Evolutionary conservation across 148 eudicot species (phyloP).

Genomic region (Agrostemma githago): DNA sequence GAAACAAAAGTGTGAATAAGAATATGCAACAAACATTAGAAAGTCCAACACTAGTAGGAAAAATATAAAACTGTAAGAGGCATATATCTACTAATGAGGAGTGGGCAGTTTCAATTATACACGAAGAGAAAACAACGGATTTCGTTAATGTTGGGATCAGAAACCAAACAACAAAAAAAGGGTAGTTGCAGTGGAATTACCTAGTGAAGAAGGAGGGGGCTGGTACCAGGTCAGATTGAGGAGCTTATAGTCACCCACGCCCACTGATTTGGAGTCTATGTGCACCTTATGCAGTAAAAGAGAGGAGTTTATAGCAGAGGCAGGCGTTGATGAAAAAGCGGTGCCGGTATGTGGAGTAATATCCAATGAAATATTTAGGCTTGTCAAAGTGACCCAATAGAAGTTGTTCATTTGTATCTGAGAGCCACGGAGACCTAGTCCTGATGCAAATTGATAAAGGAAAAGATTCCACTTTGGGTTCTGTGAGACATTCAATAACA

Average conservation of each 20-base stretch:
- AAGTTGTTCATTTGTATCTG: constrained; percentile 87
- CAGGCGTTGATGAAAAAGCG: constrained; percentile 60
- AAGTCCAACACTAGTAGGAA: background rate
- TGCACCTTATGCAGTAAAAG: constrained; percentile 63
- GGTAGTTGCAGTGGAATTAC: constrained; percentile 36
- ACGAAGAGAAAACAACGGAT: background rate
- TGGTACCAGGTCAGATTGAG: constrained; percentile 86
- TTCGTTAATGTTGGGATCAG: background rate
- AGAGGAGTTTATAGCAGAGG: constrained; percentile 64
- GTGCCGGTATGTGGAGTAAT: constrained; percentile 71
- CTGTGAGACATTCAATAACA: constrained; percentile 67
- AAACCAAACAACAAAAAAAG: constrained; percentile 4
- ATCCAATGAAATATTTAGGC: constrained; percentile 93
- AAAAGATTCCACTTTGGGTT: constrained; percentile 71
- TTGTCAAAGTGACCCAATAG: constrained; percentile 52
- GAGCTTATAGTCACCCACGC: constrained; percentile 75
- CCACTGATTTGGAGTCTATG: constrained; percentile 59
- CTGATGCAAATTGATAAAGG: constrained; percentile 64
- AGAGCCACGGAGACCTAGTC: constrained; percentile 58
- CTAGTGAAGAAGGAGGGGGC: constrained; percentile 65
- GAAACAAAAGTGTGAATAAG: background rate
- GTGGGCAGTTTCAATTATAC: background rate
- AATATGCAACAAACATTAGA: background rate
- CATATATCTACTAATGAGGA: background rate
- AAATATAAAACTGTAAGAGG: background rate